phyloP scores from a whole-genome alignment of 208 protist species.

The Phytomonas francai region DNA sequence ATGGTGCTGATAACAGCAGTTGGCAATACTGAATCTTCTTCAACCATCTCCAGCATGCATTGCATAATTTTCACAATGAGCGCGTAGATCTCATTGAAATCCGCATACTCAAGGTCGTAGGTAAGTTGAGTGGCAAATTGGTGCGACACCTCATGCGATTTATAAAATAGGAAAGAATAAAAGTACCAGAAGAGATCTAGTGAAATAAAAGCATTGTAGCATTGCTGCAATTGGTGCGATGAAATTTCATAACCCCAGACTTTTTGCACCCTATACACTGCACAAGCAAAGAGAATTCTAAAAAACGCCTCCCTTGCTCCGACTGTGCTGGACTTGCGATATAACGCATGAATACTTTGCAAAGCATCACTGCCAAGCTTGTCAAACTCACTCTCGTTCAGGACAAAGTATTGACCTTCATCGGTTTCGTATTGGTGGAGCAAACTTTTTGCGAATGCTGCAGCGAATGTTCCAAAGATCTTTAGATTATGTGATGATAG shows the following conservation, averaged over 20 bases:
- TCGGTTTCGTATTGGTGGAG: conserved; percentile 29
- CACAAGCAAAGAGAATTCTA: conserved; percentile 65
- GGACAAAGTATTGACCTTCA: conserved; percentile 18
- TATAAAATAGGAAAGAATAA: conserved; percentile 66
- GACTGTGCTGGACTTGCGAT: conserved; percentile 50
- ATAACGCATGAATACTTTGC: conserved; percentile 39
- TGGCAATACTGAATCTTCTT: conserved; percentile 49
- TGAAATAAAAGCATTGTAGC: conserved; percentile 36
- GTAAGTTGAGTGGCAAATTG: conserved; percentile 52
- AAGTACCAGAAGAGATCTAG: conserved; percentile 79
- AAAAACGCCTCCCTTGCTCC: conserved; percentile 55
- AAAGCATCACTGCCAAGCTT: conserved; percentile 44
- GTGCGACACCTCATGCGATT: conserved; percentile 41
- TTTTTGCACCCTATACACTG: conserved; percentile 18
- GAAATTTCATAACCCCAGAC: conserved; percentile 6
- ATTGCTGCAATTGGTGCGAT: conserved; percentile 6
- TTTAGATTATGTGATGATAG: conserved; percentile 52
- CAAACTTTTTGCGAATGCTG: conserved; percentile 54
- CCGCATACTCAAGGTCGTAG: conserved; percentile 51
- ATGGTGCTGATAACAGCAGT: not conserved
- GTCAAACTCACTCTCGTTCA: conserved; percentile 29
- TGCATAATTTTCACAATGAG: conserved; percentile 51
- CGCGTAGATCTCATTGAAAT: conserved; percentile 49
- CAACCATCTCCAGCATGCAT: conserved; percentile 41
- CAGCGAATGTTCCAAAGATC: conserved; percentile 44